Base-by-base conservation (phyloP, 2,329 filamentous ascomycete genomes). In the Aspergillus fructus region DNA sequence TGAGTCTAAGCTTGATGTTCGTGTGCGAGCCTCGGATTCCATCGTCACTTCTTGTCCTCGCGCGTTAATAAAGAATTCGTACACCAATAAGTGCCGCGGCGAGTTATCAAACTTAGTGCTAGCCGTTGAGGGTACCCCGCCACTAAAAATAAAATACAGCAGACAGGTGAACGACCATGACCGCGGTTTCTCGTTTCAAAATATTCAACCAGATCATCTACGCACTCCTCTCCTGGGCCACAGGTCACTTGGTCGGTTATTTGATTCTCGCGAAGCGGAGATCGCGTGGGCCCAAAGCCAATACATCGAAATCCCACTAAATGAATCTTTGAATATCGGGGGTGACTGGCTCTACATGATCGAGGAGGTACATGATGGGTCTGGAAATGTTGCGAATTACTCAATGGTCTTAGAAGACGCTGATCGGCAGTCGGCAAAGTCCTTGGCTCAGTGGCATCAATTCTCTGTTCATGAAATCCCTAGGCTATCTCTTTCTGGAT, bases 1-100 rank as follows among this genome's bases (percentile, higher is more conserved):
- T 71, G 89, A 96, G 71, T 94, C 96, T 59, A 96, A 96, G 73
- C 84, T 99, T 33, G 92, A 97, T 71, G 91, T 97, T 11, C 91
- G 93, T 66, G 86, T 89, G 41, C 82, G 84, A 41, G 83, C 82
- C 52, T 87, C 87, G 49, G 90, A 94, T 66, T 89, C 92, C 0
- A 88, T 96, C 54, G 88, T 99, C 49, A 91, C 96, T 12, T 81
- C 85, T 27, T 99, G 94, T 71, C 94, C 94, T 1, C 87, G 86
- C 64, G 94, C 91, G 19, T 81, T 81, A 51, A 86, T 97, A 27
- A 85, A 86, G 60, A 81, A 86, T 6, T 82, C 84, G 21, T 79
- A 83, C 5, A 76, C 80, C 2, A 83, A 90, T 62, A 89, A 90
- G 67, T 99, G 94, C 73, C 85, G 89, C 53, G 91, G 90, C 53